Percentiles rank a stretch among this genome's conserved stretches.
Conservation (phyloP, 768 basidiomycete species). For the Lentinula boryana region DNA sequence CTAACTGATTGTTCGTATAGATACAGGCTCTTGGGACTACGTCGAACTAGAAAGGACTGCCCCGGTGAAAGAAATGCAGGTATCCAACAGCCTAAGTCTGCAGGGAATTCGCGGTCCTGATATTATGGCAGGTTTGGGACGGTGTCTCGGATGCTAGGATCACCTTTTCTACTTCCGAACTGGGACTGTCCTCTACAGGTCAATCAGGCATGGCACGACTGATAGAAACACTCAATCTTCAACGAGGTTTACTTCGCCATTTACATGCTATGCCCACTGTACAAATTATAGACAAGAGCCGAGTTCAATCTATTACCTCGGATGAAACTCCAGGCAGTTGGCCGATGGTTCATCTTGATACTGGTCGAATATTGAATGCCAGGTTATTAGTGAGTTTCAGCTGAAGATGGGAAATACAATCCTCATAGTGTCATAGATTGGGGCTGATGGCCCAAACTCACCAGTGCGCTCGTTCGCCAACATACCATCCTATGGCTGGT, state of each 20-base stretch:
- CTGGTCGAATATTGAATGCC: conserved; percentile 58
- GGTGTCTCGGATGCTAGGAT: conserved; percentile 80
- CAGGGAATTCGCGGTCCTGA: neutral
- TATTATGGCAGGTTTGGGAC: conserved; percentile 73
- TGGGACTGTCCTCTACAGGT: conserved; percentile 22
- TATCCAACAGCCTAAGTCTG: conserved; percentile 19
- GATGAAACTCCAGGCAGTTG: conserved; percentile 54
- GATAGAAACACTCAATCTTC: conserved; percentile 91
- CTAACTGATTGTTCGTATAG: conserved; percentile 30
- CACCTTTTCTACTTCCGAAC: conserved; percentile 54
- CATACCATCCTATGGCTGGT: conserved; percentile 87
- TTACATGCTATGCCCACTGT: conserved; percentile 49
- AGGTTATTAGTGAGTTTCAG: conserved; percentile 60
- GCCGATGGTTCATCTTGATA: conserved; percentile 75
- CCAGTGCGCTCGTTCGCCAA: conserved; percentile 84
- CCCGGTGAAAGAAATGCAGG: conserved; percentile 84
- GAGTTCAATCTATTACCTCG: conserved; percentile 68
- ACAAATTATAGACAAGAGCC: conserved; percentile 63
- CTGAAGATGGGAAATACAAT: neutral
- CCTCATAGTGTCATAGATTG: conserved; percentile 49
- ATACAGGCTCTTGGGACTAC: conserved; percentile 78
- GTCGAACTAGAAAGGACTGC: conserved; percentile 64
- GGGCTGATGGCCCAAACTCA: conserved; percentile 94
- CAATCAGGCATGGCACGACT: conserved; percentile 65
- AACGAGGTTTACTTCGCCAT: conserved; percentile 71